phyloP scores from a whole-genome alignment of 768 basidiomycete species.

The Boletus vermiculosoides region DNA sequence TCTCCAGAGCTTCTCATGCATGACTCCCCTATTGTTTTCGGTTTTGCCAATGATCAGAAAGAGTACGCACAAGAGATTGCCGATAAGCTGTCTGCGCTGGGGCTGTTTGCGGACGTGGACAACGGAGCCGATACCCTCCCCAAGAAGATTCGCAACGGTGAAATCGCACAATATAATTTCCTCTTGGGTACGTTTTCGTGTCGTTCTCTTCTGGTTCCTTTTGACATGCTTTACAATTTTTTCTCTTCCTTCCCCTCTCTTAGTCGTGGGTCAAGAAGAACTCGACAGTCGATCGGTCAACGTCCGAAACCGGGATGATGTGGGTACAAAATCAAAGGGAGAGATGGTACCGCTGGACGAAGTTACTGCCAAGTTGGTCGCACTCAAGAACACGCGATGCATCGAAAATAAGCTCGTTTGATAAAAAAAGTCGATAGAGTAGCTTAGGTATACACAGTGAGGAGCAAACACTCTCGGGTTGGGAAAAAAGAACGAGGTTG shows the following conservation, averaged over 20 bases:
- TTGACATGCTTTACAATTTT: background rate
- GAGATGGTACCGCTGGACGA: slow-evolving; percentile 74
- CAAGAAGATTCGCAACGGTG: slow-evolving; percentile 97
- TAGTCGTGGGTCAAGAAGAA: slow-evolving; percentile 96
- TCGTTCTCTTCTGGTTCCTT: background rate
- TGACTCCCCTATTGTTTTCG: too few species aligned
- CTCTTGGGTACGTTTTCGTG: slow-evolving; percentile 69
- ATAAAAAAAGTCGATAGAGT: slow-evolving; percentile 12
- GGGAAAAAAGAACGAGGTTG: background rate
- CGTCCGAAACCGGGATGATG: slow-evolving; percentile 92
- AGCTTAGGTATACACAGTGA: slow-evolving; percentile 5
- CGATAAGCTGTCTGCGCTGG: slow-evolving; percentile 60
- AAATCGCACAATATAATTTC: slow-evolving; percentile 97
- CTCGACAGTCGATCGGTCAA: slow-evolving; percentile 85
- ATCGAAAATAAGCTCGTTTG: slow-evolving; percentile 51
- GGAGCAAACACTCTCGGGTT: background rate
- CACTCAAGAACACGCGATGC: slow-evolving; percentile 61
- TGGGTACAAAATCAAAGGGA: slow-evolving; percentile 77
- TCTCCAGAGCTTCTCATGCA: background rate
- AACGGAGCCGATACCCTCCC: slow-evolving; percentile 87
- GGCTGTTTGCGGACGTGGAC: slow-evolving; percentile 90
- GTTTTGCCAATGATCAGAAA: slow-evolving; percentile 47
- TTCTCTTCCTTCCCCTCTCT: background rate
- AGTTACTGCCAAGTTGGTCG: slow-evolving; percentile 64
- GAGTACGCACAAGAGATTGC: slow-evolving; percentile 86